A percentile compares a stretch with the other conserved stretches of the same genome.
phyloP scores from a whole-genome alignment of 139 green algal genomes.

The Chlorella vulgaris region DNA sequence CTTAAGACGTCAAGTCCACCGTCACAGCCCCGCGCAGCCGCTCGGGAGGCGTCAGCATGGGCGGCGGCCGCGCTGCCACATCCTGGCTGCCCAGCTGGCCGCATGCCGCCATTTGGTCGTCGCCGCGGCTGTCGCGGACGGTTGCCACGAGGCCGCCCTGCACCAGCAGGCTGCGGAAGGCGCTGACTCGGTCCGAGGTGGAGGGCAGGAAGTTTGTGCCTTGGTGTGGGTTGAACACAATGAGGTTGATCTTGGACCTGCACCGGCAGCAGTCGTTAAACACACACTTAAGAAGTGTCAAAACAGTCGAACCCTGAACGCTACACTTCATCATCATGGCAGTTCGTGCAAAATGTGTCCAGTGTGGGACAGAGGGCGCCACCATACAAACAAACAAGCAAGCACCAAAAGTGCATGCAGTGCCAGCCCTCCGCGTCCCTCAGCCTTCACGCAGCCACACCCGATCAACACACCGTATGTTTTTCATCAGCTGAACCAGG shows the following conservation, averaged over 20 bases:
- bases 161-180: conserved; percentile 65
- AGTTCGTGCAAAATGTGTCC: too few relatives aligned
- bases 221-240: conserved; percentile 84
- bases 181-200: conserved; percentile 47
- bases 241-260: conserved; percentile 44
- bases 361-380: too few relatives aligned
- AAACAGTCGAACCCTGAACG: too few relatives aligned
- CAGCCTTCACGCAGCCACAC: neutral
- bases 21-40: conserved; percentile 31
- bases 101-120: conserved; percentile 88
- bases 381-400: too few relatives aligned
- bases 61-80: neutral
- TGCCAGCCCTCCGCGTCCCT: neutral
- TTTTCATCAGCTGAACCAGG: conserved; percentile 54
- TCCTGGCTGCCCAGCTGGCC: conserved; percentile 77
- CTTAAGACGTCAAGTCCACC: neutral
- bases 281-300: neutral
- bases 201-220: conserved; percentile 66
- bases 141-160: conserved; percentile 76
- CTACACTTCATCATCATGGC: too few relatives aligned
- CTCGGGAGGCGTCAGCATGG: conserved; percentile 40
- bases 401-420: conserved; percentile 47
- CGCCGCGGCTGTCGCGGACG: conserved; percentile 71
- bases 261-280: neutral
- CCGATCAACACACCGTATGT: conserved; percentile 5